Evolutionary conservation across 495 filamentous ascomycete genomes (phyloP).

Genomic region (Symbiotaphrina buchneri): DNA sequence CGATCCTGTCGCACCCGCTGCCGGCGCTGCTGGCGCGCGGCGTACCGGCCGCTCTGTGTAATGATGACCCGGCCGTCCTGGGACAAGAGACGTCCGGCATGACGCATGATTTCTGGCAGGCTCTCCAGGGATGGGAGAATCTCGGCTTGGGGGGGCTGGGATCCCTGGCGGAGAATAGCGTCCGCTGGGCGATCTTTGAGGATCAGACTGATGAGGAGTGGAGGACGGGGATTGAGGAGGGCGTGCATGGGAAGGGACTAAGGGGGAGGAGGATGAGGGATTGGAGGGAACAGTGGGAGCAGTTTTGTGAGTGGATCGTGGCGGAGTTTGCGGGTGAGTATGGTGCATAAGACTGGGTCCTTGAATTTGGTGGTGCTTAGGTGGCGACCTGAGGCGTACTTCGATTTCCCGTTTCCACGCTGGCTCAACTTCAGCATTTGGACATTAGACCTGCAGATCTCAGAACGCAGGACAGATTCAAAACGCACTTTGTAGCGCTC

Average conservation of each 20-base stretch:
- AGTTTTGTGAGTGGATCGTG: slow-evolving; percentile 81
- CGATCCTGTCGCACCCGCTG: slow-evolving; percentile 58
- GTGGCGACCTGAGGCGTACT: no score
- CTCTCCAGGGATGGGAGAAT: slow-evolving; percentile 66
- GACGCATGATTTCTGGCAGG: slow-evolving; percentile 85
- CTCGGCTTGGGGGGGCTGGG: slow-evolving; percentile 65
- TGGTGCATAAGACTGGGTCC: no score
- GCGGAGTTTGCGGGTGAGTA: slow-evolving; percentile 50
- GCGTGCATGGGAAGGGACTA: slow-evolving; percentile 45
- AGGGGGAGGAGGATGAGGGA: slow-evolving; percentile 51
- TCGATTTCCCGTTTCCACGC: no score
- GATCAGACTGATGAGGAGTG: slow-evolving; percentile 50
- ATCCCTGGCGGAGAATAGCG: slow-evolving; percentile 75
- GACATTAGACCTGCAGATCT: no score
- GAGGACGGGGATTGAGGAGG: slow-evolving; percentile 45
- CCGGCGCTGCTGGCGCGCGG: slow-evolving; percentile 70
- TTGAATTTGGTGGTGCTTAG: no score
- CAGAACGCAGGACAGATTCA: no score
- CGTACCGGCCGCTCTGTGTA: slow-evolving; percentile 52
- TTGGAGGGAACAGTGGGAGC: slow-evolving; percentile 66
- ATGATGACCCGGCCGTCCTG: slow-evolving; percentile 68
- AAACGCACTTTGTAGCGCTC: no score
- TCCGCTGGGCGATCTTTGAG: slow-evolving; percentile 74
- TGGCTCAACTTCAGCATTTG: no score
- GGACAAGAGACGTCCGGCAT: slow-evolving; percentile 56